These are phyloP conservation scores for Candida saitoana DNA, from an alignment of 805 yeast species.

Conservation along the genomic window DNA sequence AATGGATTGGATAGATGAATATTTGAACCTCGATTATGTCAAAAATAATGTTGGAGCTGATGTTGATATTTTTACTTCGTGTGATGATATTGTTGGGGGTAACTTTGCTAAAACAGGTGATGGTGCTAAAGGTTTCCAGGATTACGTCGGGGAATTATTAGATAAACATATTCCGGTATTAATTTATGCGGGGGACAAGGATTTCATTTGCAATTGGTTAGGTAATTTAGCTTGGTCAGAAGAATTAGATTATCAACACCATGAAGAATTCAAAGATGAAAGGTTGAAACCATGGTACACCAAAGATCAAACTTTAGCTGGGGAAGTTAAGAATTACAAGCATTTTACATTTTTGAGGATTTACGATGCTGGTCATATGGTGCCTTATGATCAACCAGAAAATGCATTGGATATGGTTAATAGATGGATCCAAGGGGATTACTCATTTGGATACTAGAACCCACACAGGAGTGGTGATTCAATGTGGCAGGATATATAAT, in stretches of 20 bases:
- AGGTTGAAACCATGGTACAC: slow-evolving; percentile 36
- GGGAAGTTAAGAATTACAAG: slow-evolving; percentile 30
- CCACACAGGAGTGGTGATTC: no score
- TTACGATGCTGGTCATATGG: slow-evolving; percentile 39
- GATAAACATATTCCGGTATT: slow-evolving; percentile 66
- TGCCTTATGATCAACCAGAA: slow-evolving; percentile 36
- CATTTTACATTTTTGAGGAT: slow-evolving; percentile 34
- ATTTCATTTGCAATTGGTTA: slow-evolving; percentile 86
- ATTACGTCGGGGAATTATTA: slow-evolving; percentile 40
- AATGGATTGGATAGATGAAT: slow-evolving; percentile 46
- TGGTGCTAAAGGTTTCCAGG: slow-evolving; percentile 60
- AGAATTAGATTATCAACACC: slow-evolving; percentile 13
- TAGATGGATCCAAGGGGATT: slow-evolving; percentile 37
- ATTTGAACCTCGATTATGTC: slow-evolving; percentile 51
- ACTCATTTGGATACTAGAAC: slow-evolving; percentile 20
- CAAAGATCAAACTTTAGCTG: slow-evolving; percentile 26
- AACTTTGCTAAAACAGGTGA: slow-evolving; percentile 57
- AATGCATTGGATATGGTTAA: slow-evolving; percentile 31
- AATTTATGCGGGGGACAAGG: slow-evolving; percentile 89
- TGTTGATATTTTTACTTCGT: slow-evolving; percentile 41
- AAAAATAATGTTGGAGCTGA: slow-evolving; percentile 55
- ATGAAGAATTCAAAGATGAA: slow-evolving; percentile 13
- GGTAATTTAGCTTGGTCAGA: slow-evolving; percentile 65
- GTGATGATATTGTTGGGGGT: slow-evolving; percentile 48
- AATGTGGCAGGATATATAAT: no score